phyloP scores from a whole-genome alignment of 352 stramenopile genomes.

The Globisporangium nunn region DNA sequence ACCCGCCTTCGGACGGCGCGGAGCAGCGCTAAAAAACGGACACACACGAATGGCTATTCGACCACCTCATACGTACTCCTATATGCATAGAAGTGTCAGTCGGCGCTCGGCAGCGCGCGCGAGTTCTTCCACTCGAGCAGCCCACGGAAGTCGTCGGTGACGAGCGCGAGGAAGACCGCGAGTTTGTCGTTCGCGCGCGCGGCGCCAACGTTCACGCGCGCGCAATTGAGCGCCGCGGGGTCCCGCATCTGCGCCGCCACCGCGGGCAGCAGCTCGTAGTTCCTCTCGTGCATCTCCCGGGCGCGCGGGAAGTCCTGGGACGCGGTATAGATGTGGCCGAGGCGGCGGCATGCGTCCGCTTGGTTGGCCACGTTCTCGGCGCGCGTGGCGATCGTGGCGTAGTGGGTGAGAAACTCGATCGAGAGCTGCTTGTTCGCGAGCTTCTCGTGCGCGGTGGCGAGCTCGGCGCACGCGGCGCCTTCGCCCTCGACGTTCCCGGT shows the following conservation, averaged over 20 bases:
- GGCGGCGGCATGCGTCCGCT: slow-evolving; percentile 74
- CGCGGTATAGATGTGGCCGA: slow-evolving; percentile 82
- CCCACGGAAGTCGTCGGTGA: slow-evolving; percentile 63
- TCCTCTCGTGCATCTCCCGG: slow-evolving; percentile 87
- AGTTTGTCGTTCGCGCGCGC: slow-evolving; percentile 72
- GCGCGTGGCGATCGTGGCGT: slow-evolving; percentile 66
- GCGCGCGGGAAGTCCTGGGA: slow-evolving; percentile 74
- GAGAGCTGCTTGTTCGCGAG: slow-evolving; percentile 70
- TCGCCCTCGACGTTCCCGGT: slow-evolving; percentile 59
- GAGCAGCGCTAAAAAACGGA: neutral
- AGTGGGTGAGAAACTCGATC: slow-evolving; percentile 87
- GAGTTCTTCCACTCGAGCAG: slow-evolving; percentile 79
- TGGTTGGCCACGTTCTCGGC: slow-evolving; percentile 84
- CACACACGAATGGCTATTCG: neutral
- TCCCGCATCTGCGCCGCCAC: slow-evolving; percentile 35
- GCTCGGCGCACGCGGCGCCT: slow-evolving; percentile 78
- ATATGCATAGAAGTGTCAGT: slow-evolving; percentile 15
- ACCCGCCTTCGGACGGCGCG: slow-evolving; percentile 19
- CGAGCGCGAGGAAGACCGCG: slow-evolving; percentile 40
- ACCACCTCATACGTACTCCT: neutral
- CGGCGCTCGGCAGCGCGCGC: slow-evolving; percentile 37
- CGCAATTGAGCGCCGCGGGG: slow-evolving; percentile 42
- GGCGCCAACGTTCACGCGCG: slow-evolving; percentile 61
- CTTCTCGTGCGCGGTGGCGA: slow-evolving; percentile 85
- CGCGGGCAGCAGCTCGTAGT: slow-evolving; percentile 77